phyloP scores from a whole-genome alignment of 129 eudicot genomes.

The carrot (Daucus carota) region DNA sequence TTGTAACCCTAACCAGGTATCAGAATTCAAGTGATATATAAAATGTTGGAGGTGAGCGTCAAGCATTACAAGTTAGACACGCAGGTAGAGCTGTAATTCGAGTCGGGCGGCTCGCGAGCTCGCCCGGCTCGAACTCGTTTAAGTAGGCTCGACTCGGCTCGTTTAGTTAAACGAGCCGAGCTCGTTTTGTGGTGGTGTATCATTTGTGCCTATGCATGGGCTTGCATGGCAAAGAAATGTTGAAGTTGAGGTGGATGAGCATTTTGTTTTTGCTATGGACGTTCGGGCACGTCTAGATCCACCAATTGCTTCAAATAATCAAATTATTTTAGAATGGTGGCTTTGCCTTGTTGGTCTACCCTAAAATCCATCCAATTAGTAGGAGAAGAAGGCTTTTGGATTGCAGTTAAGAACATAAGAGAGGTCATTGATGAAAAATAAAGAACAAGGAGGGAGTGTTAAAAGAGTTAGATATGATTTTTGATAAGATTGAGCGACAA shows the following conservation, averaged over 20 bases:
- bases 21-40: too few species aligned
- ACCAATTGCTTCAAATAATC: conserved; percentile 18
- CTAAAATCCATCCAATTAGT: background rate
- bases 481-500: background rate
- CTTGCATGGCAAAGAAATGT: conserved; percentile 17
- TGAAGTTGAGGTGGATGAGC: background rate
- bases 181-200: background rate
- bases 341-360: background rate
- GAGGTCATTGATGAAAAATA: background rate
- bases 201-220: conserved; percentile 21
- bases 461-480: conserved; percentile 8
- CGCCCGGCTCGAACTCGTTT: too few species aligned
- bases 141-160: too few species aligned
- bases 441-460: conserved; percentile 6
- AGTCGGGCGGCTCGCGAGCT: too few species aligned
- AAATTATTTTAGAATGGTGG: conserved; percentile 22
- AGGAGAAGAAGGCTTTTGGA: conserved; percentile 19
- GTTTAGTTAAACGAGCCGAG: too few species aligned
- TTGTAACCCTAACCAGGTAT: too few species aligned
- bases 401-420: conserved; percentile 7
- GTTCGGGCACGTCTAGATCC: conserved; percentile 10
- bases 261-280: conserved; percentile 11
- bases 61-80: too few species aligned
- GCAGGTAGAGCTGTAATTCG: too few species aligned
- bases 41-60: too few species aligned